A percentile compares a stretch with the other conserved stretches of the same genome.
These are phyloP conservation scores for Aurantiochytrium sp. DNA, from an alignment of 108 stramenopile genomes.

Conservation along the genomic window DNA sequence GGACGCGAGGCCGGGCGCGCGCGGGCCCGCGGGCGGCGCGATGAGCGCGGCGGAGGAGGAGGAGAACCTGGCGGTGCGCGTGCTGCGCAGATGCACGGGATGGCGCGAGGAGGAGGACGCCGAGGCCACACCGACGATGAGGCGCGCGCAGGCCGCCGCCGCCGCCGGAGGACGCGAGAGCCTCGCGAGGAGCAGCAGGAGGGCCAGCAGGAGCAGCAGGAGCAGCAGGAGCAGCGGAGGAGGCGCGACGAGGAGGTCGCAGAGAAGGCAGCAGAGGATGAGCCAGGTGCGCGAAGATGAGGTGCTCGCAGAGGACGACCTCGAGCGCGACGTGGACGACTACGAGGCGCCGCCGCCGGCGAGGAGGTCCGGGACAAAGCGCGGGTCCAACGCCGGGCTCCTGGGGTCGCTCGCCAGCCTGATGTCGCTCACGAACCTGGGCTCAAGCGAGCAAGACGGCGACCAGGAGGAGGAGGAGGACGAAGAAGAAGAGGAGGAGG, in stretches of 20 bases:
- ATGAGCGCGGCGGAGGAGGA: background rate
- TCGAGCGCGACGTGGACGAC: background rate
- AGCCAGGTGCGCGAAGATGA: no score
- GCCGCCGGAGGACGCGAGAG: background rate
- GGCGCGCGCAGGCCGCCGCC: background rate
- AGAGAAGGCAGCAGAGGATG: no score
- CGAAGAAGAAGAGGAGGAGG: no score
- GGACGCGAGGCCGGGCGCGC: no score
- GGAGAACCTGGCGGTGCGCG: background rate
- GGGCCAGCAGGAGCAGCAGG: no score
- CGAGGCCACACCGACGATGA: background rate
- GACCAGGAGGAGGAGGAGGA: no score
- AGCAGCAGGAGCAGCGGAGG: no score
- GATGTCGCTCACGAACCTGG: no score
- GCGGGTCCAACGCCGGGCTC: background rate
- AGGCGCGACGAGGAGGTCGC: no score
- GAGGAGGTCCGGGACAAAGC: background rate
- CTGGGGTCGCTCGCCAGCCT: no score
- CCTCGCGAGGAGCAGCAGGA: background rate
- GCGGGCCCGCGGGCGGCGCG: background rate
- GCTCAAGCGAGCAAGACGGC: no score
- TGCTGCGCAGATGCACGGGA: background rate
- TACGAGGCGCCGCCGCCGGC: background rate
- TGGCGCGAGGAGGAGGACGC: background rate
- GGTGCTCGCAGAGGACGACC: background rate